Evolutionary conservation across 495 filamentous ascomycete species (phyloP).

Genomic region (Articulospora tetracladia): DNA sequence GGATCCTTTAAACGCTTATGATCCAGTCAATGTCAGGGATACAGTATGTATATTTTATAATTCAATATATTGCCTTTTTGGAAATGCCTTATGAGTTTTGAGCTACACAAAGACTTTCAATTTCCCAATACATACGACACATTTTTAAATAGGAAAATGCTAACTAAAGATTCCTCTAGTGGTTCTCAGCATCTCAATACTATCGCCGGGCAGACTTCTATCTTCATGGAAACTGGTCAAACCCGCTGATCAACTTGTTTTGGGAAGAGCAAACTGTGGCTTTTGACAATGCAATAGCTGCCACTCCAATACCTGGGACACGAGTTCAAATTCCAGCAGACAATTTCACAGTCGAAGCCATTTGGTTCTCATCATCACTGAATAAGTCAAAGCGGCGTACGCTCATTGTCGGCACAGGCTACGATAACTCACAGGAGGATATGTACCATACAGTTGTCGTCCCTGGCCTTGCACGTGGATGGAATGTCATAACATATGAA

Average conservation of each 20-base stretch:
- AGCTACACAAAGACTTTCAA: no score
- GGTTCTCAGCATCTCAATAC: slow-evolving; percentile 35
- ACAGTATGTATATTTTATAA: no score
- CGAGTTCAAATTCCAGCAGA: slow-evolving; percentile 30
- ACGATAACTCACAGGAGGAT: slow-evolving; percentile 43
- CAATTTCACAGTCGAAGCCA: slow-evolving; percentile 30
- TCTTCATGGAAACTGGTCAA: slow-evolving; percentile 36
- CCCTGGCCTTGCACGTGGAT: slow-evolving; percentile 37
- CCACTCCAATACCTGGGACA: slow-evolving; percentile 33
- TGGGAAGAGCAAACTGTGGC: slow-evolving; percentile 66
- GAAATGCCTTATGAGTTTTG: no score
- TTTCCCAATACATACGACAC: no score
- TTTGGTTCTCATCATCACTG: slow-evolving; percentile 24
- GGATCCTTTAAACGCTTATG: slow-evolving; percentile 9
- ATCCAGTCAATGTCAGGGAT: no score
- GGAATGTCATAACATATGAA: slow-evolving; percentile 44
- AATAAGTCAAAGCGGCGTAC: slow-evolving; percentile 27
- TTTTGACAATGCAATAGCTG: slow-evolving; percentile 53
- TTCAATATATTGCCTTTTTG: slow-evolving; percentile 33
- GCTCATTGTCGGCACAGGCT: slow-evolving; percentile 36
- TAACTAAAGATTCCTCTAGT: no score
- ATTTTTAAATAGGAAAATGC: no score
- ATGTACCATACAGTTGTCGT: slow-evolving; percentile 32
- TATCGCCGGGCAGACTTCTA: slow-evolving; percentile 41
- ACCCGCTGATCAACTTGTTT: slow-evolving; percentile 46